These are phyloP conservation scores for Dioscorea zingiberensis DNA, from an alignment of 106 monocot genomes.

Conservation along the genomic window DNA sequence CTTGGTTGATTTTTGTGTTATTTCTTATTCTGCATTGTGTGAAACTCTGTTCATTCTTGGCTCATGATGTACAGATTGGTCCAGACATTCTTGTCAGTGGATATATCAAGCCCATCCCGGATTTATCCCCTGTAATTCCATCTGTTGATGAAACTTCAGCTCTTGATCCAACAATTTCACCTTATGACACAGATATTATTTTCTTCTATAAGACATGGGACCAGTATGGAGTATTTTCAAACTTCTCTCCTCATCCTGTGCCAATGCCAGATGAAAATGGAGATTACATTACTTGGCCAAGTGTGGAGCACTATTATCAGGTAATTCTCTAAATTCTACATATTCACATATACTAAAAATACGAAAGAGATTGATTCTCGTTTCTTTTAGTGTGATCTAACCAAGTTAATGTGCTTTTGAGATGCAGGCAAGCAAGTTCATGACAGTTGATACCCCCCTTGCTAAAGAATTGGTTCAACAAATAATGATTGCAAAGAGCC, in stretches of 20 bases:
- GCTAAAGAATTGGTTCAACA: constrained; percentile 48
- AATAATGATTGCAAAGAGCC: constrained; percentile 78
- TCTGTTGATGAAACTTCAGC: constrained; percentile 58
- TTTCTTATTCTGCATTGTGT: too few relatives aligned
- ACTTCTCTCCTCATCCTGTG: constrained; percentile 91
- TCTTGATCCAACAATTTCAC: constrained; percentile 73
- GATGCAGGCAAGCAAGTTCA: constrained; percentile 81
- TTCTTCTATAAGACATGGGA: constrained; percentile 99
- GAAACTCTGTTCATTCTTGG: not conserved
- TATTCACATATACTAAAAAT: too few relatives aligned
- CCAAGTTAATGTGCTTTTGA: too few relatives aligned
- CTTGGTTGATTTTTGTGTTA: too few relatives aligned
- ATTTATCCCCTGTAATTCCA: constrained; percentile 80
- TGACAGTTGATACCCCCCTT: constrained; percentile 42
- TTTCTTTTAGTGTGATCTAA: not conserved
- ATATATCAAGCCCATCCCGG: constrained; percentile 89
- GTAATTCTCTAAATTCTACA: constrained; percentile 13
- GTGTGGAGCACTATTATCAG: constrained; percentile 96
- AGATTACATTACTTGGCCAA: constrained; percentile 52
- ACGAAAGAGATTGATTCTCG: too few relatives aligned
- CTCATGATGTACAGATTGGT: constrained; percentile 54
- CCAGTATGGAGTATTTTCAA: constrained; percentile 85
- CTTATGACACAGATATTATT: constrained; percentile 79
- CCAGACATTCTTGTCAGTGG: constrained; percentile 93
- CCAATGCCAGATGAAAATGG: constrained; percentile 65